Evolutionary conservation across 2,329 filamentous ascomycete species (phyloP).

Genomic region (Cercospora berteroae): DNA sequence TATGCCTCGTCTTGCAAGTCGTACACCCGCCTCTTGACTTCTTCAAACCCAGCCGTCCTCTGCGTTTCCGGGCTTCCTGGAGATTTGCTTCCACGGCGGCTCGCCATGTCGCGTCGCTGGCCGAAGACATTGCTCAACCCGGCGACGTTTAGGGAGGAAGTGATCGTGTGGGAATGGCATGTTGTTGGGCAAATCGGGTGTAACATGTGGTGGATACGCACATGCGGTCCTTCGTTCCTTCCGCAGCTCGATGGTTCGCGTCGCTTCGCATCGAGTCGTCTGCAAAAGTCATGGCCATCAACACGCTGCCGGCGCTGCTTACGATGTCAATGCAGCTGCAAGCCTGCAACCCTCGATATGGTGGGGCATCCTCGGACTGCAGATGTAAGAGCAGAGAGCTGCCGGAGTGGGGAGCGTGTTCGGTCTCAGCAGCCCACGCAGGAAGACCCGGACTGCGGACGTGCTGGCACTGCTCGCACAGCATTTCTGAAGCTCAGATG

Average conservation of each 20-base stretch:
- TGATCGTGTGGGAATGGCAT: background rate
- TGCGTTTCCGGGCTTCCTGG: slow-evolving; percentile 21
- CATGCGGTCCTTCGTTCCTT: background rate
- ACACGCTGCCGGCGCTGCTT: too few species aligned
- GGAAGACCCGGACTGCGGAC: background rate
- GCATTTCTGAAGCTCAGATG: background rate
- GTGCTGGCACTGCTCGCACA: background rate
- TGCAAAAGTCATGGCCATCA: background rate
- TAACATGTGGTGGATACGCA: background rate
- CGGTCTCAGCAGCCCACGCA: background rate
- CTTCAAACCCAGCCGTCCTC: slow-evolving; percentile 22
- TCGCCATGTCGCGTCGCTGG: slow-evolving; percentile 17
- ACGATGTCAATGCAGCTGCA: too few species aligned
- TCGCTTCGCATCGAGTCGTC: background rate
- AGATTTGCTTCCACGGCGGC: slow-evolving; percentile 16
- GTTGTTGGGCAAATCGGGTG: background rate
- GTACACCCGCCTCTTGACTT: slow-evolving; percentile 24
- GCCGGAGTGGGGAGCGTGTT: background rate
- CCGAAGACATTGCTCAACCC: background rate
- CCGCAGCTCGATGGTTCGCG: background rate
- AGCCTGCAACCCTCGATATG: too few species aligned
- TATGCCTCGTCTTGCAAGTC: slow-evolving; percentile 44
- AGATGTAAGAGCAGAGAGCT: background rate
- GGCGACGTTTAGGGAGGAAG: too few species aligned
- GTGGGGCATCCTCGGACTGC: background rate